Conservation (phyloP, 2,329 filamentous ascomycete genomes). For the Metarhizium sp. region DNA sequence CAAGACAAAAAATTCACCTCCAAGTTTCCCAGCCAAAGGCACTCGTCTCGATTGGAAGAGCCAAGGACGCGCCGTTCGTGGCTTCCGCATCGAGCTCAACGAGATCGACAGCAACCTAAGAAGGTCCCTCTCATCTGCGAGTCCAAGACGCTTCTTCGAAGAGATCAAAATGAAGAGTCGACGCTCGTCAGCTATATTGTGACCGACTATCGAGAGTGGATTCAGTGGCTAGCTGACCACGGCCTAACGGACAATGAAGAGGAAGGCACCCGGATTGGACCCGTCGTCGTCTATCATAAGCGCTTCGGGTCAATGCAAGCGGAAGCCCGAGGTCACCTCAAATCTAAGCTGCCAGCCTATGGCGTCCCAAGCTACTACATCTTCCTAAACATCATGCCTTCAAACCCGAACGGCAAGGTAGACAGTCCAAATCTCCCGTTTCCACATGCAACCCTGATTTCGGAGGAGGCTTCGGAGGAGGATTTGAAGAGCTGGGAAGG, state of each 20-base stretch:
- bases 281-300: conserved; percentile 32
- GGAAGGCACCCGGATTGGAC: conserved; percentile 36
- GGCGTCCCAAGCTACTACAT: conserved; percentile 26
- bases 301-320: conserved; percentile 36
- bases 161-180: conserved; percentile 50
- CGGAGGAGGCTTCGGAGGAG: conserved; percentile 35
- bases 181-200: conserved; percentile 84
- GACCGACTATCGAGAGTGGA: conserved; percentile 67
- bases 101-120: conserved; percentile 85
- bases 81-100: conserved; percentile 88
- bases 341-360: conserved; percentile 40
- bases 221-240: conserved; percentile 51
- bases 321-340: conserved; percentile 55
- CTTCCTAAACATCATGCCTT: conserved; percentile 41
- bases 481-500: conserved; percentile 43
- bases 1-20: conserved; percentile 50
- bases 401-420: conserved; percentile 73
- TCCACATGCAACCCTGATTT: conserved; percentile 50
- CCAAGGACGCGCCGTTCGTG: conserved; percentile 50
- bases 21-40: conserved; percentile 63
- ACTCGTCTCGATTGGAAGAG: conserved; percentile 35
- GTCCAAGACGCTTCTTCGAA: conserved; percentile 68
- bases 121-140: conserved; percentile 67
- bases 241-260: conserved; percentile 46
- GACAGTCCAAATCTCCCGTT: conserved; percentile 72